Conservation (phyloP, 2,329 filamentous ascomycete species). For the Diaporthe humulicola region DNA sequence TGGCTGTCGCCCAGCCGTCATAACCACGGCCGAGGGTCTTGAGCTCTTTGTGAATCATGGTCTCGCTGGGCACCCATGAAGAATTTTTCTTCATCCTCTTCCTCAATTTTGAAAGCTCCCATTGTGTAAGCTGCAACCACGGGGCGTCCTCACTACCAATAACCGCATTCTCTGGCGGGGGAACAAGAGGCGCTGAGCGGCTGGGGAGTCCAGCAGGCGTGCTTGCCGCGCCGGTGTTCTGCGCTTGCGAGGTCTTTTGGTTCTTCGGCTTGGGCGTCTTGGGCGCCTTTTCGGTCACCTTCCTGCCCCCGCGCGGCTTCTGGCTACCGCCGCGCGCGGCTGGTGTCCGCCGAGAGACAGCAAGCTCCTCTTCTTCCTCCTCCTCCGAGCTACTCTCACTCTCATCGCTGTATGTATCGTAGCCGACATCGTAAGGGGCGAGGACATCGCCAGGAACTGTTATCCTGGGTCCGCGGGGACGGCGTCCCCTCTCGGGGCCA, state of each 20-base stretch:
- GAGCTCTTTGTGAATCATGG: conserved; percentile 86
- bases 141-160: conserved; percentile 72
- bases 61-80: conserved; percentile 85
- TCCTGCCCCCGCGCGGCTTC: conserved; percentile 65
- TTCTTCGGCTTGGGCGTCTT: conserved; percentile 59
- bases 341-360: conserved; percentile 54
- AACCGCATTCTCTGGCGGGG: conserved; percentile 71
- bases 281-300: conserved; percentile 44
- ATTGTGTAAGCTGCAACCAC: conserved; percentile 75
- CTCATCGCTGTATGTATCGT: conserved; percentile 68
- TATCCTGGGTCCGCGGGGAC: conserved; percentile 67
- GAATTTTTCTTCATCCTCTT: conserved; percentile 95
- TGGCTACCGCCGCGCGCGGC: conserved; percentile 48
- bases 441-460: conserved; percentile 76
- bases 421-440: conserved; percentile 75
- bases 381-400: conserved; percentile 67
- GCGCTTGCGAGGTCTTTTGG: conserved; percentile 43
- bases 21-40: conserved; percentile 77
- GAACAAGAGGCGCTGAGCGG: conserved; percentile 58
- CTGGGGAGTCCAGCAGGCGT: conserved; percentile 35
- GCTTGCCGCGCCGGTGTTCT: conserved; percentile 38
- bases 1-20: conserved; percentile 72
- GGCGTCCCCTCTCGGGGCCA: conserved; percentile 60
- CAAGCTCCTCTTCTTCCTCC: conserved; percentile 60
- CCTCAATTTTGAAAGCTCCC: conserved; percentile 76